Conservation (phyloP, 257 asterid species). For the Fraxinus excelsior region DNA sequence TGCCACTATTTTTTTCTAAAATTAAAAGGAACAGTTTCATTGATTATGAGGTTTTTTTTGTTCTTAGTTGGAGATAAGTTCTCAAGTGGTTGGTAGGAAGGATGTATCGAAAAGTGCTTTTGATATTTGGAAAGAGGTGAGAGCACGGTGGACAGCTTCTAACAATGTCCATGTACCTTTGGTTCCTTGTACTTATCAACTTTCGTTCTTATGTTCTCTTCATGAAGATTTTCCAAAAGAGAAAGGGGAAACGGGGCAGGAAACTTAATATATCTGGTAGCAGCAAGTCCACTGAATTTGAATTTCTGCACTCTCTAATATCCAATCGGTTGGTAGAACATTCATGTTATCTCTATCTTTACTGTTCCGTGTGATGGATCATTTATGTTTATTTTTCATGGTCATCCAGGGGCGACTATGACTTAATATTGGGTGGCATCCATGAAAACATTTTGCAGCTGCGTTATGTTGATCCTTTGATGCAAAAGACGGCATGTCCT, state of each 20-base stretch:
- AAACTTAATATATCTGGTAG: constrained; percentile 42
- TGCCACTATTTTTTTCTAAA: constrained; percentile 3
- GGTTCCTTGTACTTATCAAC: constrained; percentile 13
- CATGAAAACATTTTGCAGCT: constrained; percentile 86
- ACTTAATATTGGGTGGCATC: constrained; percentile 84
- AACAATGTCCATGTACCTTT: constrained; percentile 22
- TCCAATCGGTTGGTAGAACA: constrained; percentile 68
- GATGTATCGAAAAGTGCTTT: constrained; percentile 83
- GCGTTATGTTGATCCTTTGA: constrained; percentile 81
- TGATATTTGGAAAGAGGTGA: constrained; percentile 97
- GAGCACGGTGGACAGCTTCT: constrained; percentile 20
- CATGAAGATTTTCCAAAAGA: constrained; percentile 82
- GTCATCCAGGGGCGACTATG: constrained; percentile 81
- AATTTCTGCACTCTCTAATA: constrained; percentile 68
- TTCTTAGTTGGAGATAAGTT: constrained; percentile 71
- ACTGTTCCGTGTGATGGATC: constrained; percentile 24
- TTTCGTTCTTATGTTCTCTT: constrained; percentile 16
- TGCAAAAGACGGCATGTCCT: constrained; percentile 88
- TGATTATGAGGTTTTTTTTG: constrained; percentile 23
- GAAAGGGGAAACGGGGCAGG: constrained; percentile 54
- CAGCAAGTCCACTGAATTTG: constrained; percentile 59
- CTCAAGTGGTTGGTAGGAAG: constrained; percentile 95
- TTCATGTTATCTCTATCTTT: constrained; percentile 18
- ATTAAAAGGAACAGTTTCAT: constrained; percentile 10
- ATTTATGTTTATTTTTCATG: constrained; percentile 27